A percentile compares a stretch with the other conserved stretches of the same genome.
Conservation (phyloP, 768 basidiomycete genomes). For the Tephrocybe sp. region DNA sequence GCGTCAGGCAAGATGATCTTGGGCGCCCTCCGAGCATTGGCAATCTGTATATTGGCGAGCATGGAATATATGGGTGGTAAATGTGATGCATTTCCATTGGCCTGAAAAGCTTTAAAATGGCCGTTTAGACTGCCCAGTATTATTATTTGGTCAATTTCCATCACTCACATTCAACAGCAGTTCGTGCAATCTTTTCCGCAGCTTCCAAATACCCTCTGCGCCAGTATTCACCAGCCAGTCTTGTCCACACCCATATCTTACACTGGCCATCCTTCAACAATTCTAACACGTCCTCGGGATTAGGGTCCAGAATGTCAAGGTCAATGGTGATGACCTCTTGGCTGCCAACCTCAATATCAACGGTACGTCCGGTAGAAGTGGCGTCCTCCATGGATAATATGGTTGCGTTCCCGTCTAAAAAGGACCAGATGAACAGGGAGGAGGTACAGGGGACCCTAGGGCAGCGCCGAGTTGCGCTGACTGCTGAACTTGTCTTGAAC, state of each 20-base stretch:
- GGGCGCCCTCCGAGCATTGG: slow-evolving; percentile 78
- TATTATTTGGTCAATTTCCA: slow-evolving; percentile 2
- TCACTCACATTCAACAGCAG: slow-evolving; percentile 59
- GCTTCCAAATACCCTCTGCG: slow-evolving; percentile 68
- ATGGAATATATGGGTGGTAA: slow-evolving; percentile 76
- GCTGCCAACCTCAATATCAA: slow-evolving; percentile 77
- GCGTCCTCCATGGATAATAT: slow-evolving; percentile 32
- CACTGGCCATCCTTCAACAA: slow-evolving; percentile 72
- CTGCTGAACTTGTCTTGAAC: no score
- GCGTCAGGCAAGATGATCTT: slow-evolving; percentile 72
- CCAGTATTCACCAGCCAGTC: slow-evolving; percentile 88
- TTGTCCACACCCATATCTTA: slow-evolving; percentile 74
- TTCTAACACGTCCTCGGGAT: slow-evolving; percentile 71
- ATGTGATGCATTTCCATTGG: slow-evolving; percentile 45
- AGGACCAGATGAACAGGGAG: not conserved
- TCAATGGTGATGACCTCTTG: slow-evolving; percentile 90
- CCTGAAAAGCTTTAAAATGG: slow-evolving; percentile 43
- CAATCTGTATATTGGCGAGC: slow-evolving; percentile 82
- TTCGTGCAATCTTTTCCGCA: slow-evolving; percentile 71
- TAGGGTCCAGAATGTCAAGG: slow-evolving; percentile 80
- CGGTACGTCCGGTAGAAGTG: slow-evolving; percentile 42
- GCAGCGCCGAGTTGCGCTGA: slow-evolving; percentile 2
- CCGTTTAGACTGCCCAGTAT: slow-evolving; percentile 17
- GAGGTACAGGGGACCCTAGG: not conserved
- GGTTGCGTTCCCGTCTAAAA: not conserved